A percentile compares a stretch with the other conserved stretches of the same genome.
Evolutionary conservation across 1,139 yeast genomes (phyloP).

Genomic region (Kodamaea plutei): DNA sequence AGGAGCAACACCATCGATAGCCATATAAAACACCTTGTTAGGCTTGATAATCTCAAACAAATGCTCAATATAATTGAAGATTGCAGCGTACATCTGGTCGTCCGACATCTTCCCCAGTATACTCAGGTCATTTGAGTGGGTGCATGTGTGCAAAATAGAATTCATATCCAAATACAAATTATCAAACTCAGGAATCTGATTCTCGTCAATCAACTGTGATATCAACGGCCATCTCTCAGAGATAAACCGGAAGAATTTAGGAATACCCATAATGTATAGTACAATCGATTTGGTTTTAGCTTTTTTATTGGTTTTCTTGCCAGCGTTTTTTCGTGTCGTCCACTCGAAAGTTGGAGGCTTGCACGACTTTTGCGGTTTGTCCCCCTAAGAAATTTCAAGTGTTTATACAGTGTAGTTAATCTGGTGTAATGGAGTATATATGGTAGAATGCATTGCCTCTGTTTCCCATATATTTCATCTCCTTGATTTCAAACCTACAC

Average conservation of each 20-base stretch:
- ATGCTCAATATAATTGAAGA: conserved; percentile 92
- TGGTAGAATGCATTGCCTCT: too few relatives aligned
- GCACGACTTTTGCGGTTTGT: too few relatives aligned
- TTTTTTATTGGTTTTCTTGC: conserved; percentile 1
- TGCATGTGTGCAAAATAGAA: conserved; percentile 90
- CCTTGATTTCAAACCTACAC: too few relatives aligned
- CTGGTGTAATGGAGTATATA: too few relatives aligned
- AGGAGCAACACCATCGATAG: conserved; percentile 99
- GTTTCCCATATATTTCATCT: too few relatives aligned
- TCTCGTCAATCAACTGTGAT: conserved; percentile 80
- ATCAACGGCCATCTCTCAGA: conserved; percentile 99
- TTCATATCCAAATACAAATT: conserved; percentile 95
- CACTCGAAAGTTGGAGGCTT: too few relatives aligned
- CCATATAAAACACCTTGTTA: conserved; percentile 85
- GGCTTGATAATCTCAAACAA: conserved; percentile 86
- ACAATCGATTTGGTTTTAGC: conserved; percentile 1
- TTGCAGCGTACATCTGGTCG: conserved; percentile 89
- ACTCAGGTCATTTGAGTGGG: conserved; percentile 71
- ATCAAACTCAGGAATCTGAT: conserved; percentile 90
- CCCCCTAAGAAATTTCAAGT: too few relatives aligned
- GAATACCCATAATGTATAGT: conserved; percentile 83
- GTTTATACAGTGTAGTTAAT: too few relatives aligned
- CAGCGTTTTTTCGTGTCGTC: conserved; percentile 12
- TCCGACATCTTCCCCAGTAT: conserved; percentile 66
- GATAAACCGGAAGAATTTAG: conserved; percentile 92